phyloP scores from a whole-genome alignment of 371 early-diverging fungal genomes.

The Umbelopsis sp. region DNA sequence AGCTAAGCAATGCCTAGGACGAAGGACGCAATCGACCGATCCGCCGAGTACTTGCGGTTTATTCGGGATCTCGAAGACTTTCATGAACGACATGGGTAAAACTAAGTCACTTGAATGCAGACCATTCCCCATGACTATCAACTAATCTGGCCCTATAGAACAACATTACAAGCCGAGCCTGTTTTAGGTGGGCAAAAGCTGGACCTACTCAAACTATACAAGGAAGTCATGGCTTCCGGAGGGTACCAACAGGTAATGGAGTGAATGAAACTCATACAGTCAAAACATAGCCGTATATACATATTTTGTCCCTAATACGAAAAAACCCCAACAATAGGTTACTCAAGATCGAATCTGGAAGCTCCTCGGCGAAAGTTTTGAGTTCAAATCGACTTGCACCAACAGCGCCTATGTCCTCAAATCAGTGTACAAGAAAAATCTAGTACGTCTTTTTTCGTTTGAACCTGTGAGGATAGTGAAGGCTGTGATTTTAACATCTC shows the following conservation, averaged over 20 bases:
- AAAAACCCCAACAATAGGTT: constrained; percentile 46
- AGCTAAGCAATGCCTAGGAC: constrained; percentile 33
- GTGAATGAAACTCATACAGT: neutral
- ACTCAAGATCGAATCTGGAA: constrained; percentile 81
- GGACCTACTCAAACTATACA: constrained; percentile 74
- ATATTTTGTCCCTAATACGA: neutral
- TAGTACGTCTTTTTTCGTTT: constrained; percentile 33
- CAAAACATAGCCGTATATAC: neutral
- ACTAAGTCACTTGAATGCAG: neutral
- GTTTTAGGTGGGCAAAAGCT: constrained; percentile 81
- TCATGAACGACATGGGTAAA: constrained; percentile 73
- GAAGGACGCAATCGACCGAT: constrained; percentile 71
- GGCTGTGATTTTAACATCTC: neutral
- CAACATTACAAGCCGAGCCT: constrained; percentile 73
- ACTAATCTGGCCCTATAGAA: constrained; percentile 38
- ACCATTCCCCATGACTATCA: neutral
- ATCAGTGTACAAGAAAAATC: constrained; percentile 71
- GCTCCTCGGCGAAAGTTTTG: constrained; percentile 72
- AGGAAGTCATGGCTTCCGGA: constrained; percentile 72
- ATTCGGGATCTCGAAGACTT: constrained; percentile 72
- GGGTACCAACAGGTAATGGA: constrained; percentile 73
- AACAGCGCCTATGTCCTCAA: constrained; percentile 84
- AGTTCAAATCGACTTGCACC: constrained; percentile 84
- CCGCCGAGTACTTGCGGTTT: constrained; percentile 73
- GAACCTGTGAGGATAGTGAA: too few relatives aligned